Conservation (phyloP, 2,329 filamentous ascomycete genomes). For the Rosellinia necatrix region DNA sequence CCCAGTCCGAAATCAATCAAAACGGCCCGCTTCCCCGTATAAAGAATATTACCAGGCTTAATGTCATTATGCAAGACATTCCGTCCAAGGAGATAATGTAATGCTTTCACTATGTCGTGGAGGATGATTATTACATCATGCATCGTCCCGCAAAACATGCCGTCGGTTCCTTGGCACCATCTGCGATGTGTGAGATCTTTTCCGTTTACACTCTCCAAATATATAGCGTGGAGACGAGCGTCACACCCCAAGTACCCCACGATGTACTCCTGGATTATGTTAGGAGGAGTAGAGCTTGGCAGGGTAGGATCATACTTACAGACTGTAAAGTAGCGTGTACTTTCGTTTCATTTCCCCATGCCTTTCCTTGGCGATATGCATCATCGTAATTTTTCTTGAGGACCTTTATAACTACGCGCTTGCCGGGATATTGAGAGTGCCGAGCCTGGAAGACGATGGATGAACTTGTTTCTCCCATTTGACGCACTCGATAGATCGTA, state of each 20-base stretch:
- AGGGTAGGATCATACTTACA: too few species aligned
- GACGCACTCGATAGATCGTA: background rate
- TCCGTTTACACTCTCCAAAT: background rate
- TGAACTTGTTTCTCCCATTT: background rate
- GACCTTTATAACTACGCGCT: background rate
- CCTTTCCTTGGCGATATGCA: too few species aligned
- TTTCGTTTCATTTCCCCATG: background rate
- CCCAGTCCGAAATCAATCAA: conserved; percentile 11
- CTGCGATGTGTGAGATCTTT: too few species aligned
- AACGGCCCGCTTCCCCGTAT: background rate
- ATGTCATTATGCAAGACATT: conserved; percentile 9
- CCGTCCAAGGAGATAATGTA: background rate
- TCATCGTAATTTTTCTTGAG: too few species aligned
- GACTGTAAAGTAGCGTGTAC: background rate
- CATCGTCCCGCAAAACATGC: background rate
- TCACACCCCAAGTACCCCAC: background rate
- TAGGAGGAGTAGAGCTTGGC: too few species aligned
- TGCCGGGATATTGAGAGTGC: background rate
- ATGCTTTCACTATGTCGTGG: background rate
- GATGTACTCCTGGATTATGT: conserved; percentile 3
- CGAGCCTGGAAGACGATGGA: background rate
- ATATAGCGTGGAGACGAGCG: conserved; percentile 7
- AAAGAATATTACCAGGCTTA: conserved; percentile 8
- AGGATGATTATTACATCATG: background rate
- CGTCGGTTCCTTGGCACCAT: background rate